phyloP scores from a whole-genome alignment of 1,284 basidiomycete species.

The Neotropicomus parvogracilis region DNA sequence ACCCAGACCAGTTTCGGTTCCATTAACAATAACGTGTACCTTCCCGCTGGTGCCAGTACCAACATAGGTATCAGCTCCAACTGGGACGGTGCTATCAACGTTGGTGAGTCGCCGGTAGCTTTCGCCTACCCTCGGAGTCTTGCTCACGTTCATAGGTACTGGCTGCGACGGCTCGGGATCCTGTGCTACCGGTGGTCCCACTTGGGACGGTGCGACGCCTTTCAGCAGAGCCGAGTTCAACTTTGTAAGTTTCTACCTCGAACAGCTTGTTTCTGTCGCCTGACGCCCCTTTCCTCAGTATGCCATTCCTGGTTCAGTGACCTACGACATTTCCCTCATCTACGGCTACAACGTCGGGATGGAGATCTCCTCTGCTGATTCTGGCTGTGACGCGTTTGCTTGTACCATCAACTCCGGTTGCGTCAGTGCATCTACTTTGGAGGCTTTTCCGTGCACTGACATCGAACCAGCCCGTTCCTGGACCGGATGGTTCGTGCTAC shows the following conservation, averaged over 20 bases:
- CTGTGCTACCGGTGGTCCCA: constrained; percentile 34
- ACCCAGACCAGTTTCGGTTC: constrained; percentile 31
- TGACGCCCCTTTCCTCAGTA: constrained; percentile 13
- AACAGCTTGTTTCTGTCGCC: background rate
- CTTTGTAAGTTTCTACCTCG: constrained; percentile 13
- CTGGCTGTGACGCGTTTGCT: constrained; percentile 28
- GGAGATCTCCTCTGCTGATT: constrained; percentile 33
- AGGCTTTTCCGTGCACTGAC: constrained; percentile 2
- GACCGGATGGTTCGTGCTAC: constrained; percentile 26
- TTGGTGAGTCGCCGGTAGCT: constrained; percentile 20
- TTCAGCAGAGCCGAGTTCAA: constrained; percentile 36
- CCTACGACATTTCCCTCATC: constrained; percentile 37
- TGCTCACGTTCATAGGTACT: constrained; percentile 25
- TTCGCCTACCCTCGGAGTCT: background rate
- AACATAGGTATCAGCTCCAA: constrained; percentile 34
- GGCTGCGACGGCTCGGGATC: constrained; percentile 25
- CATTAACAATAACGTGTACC: constrained; percentile 27
- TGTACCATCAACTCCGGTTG: constrained; percentile 31
- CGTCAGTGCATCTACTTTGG: constrained; percentile 13
- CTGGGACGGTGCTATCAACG: constrained; percentile 35
- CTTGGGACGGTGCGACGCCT: constrained; percentile 31
- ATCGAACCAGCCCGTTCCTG: constrained; percentile 27
- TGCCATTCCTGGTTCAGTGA: constrained; percentile 32
- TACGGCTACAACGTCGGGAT: constrained; percentile 39
- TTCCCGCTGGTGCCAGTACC: constrained; percentile 21